Conservation (phyloP, 176 grass and related monocot genomes). For the Thinopyrum elongatum region DNA sequence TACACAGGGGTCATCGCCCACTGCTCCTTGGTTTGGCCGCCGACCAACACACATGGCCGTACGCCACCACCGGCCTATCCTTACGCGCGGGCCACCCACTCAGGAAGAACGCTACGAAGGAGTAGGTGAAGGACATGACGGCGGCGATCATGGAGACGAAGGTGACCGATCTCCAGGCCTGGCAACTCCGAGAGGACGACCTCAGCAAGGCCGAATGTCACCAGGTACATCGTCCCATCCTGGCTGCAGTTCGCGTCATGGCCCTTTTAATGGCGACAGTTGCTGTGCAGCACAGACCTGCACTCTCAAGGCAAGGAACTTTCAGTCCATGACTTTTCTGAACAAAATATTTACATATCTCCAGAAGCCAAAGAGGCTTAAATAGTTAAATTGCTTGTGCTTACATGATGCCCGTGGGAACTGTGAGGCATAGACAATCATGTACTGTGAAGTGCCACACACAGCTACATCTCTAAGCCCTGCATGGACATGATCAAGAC, state of each 20-base stretch:
- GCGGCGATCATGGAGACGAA: slow-evolving; percentile 71
- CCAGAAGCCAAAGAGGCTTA: too few species aligned
- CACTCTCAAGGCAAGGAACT: not conserved
- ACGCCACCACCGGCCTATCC: too few species aligned
- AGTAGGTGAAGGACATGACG: slow-evolving; percentile 83
- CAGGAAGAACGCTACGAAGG: slow-evolving; percentile 37
- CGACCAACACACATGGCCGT: too few species aligned
- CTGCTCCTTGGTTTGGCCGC: too few species aligned
- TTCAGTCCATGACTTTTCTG: too few species aligned
- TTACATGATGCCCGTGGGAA: slow-evolving; percentile 88
- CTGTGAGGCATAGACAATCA: too few species aligned
- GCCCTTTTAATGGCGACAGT: slow-evolving; percentile 62
- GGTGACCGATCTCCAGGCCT: slow-evolving; percentile 79
- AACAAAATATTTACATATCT: too few species aligned
- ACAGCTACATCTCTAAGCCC: too few species aligned
- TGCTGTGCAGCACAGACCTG: slow-evolving; percentile 66
- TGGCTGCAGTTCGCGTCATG: slow-evolving; percentile 43
- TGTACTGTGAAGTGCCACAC: too few species aligned
- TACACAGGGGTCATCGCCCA: too few species aligned
- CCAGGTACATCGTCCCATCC: slow-evolving; percentile 36
- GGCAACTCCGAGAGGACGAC: slow-evolving; percentile 78
- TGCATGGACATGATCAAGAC: too few species aligned
- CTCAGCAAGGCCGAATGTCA: slow-evolving; percentile 70
- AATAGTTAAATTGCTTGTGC: not conserved
- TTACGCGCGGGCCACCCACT: too few species aligned